Percentiles rank a stretch among this genome's conserved stretches.
Conservation (phyloP, 352 stramenopile genomes). For the Thalassiosira mediterranea region DNA sequence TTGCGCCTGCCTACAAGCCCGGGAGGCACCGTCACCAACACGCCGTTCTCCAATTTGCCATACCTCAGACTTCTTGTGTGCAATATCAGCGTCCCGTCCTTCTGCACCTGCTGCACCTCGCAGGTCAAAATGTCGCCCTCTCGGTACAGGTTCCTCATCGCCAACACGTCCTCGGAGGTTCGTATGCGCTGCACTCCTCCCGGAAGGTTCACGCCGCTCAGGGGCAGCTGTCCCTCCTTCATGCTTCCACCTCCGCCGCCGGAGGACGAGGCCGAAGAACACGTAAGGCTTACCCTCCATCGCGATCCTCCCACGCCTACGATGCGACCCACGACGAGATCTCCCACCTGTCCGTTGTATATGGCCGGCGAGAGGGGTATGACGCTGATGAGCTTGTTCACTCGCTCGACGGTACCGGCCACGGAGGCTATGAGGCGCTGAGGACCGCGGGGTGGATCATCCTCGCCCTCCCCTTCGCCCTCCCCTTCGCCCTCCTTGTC, state of each 20-base stretch:
- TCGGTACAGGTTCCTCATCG: slow-evolving; percentile 94
- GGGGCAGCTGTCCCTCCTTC: slow-evolving; percentile 87
- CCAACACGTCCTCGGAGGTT: slow-evolving; percentile 95
- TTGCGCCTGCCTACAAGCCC: slow-evolving; percentile 92
- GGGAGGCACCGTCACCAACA: slow-evolving; percentile 89
- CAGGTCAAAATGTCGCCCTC: slow-evolving; percentile 96
- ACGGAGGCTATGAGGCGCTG: slow-evolving; percentile 89
- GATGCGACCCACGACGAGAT: slow-evolving; percentile 96
- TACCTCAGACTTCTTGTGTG: slow-evolving; percentile 94
- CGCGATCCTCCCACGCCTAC: slow-evolving; percentile 91
- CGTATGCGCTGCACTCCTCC: slow-evolving; percentile 94
- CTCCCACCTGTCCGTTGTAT: slow-evolving; percentile 94
- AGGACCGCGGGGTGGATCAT: slow-evolving; percentile 29
- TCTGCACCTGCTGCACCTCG: slow-evolving; percentile 84
- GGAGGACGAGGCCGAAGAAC: slow-evolving; percentile 30
- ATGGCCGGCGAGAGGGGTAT: slow-evolving; percentile 85
- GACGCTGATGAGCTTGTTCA: slow-evolving; percentile 96
- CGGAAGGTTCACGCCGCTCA: slow-evolving; percentile 94
- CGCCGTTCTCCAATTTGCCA: slow-evolving; percentile 94
- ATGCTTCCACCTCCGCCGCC: slow-evolving; percentile 40
- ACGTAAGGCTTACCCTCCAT: slow-evolving; percentile 89
- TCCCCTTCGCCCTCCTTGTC: slow-evolving; percentile 25
- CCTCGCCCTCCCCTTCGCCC: slow-evolving; percentile 28
- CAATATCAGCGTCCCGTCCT: slow-evolving; percentile 91
- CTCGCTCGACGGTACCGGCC: slow-evolving; percentile 92